Evolutionary conservation across 2,329 filamentous ascomycete species (phyloP), one percentile per base, ranked within the genome.

Genomic region (Fusarium burgessii): DNA sequence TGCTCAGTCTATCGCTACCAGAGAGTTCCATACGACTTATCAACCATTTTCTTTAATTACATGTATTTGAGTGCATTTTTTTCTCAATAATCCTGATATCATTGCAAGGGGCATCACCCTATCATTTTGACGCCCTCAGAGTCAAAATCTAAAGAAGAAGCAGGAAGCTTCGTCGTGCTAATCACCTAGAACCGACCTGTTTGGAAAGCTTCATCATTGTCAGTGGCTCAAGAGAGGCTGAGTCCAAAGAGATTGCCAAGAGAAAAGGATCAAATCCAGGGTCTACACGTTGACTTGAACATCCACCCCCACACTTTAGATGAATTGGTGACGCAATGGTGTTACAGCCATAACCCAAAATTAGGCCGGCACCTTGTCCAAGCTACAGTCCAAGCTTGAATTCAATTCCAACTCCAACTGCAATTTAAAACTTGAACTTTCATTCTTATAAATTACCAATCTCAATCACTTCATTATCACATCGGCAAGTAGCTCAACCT

Each of bases 271-370:
- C 55, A 66, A 62, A 66, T 69, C 54, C 50, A 61, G 55, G 58
- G 58, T 57, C 55, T 63, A 41, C 58, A 45, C 54, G 46, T 62
- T 46, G 43, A 64, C 56, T 49, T 51, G 36, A 25, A 68, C 72
- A 58, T 49, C 65, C 68, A 69, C 52, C 69, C 64, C 69, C 69
- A 72, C 69, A 72, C 52, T 54, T 42, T 17, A 18, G 11, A 17
- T 20, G 32, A 18, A 18, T 45, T 55, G 38, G 67, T 71, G 68
- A 71, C 68, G 68, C 68, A 72, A 70, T 54, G 27, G 51, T 27
- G 55, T 70, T 50, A 32, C 59, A 27, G 38, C 58, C 23, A n/a
- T 35, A 58, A 15, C 55, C 55, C 58, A 71, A 71, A 29, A 69
- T 62, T 67, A 67, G 57, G 38, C 35, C 38, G 17, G 40, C 20